Conservation (phyloP, 148 eudicot species). For the Dysphania ambrosioides region DNA sequence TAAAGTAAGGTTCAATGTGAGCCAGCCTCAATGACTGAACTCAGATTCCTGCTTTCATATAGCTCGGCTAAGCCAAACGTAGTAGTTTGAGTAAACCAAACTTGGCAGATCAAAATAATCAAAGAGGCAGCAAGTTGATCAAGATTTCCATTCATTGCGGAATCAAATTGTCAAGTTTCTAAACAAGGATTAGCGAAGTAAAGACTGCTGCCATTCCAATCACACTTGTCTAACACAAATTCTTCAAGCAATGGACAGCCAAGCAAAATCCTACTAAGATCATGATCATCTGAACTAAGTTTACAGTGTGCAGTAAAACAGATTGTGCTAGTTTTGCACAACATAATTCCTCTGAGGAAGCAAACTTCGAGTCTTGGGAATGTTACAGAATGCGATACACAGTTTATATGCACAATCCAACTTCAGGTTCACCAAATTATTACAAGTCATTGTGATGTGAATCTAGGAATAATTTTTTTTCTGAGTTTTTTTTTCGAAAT, state of each 20-base stretch:
- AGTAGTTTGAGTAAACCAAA: constrained; percentile 18
- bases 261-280: not conserved
- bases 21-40: constrained; percentile 14
- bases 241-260: constrained; percentile 27
- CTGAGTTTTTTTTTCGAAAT: too few species aligned
- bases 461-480: too few species aligned
- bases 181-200: constrained; percentile 13
- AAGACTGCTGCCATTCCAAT: constrained; percentile 12
- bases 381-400: not conserved
- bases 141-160: not conserved
- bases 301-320: not conserved
- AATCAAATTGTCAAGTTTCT: constrained; percentile 15
- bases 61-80: constrained; percentile 1
- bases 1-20: constrained; percentile 1
- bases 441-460: too few species aligned
- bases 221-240: constrained; percentile 15
- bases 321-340: not conserved
- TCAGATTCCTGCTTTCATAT: constrained; percentile 10
- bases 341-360: constrained; percentile 1
- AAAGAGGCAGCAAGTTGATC: not conserved
- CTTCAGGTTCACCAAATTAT: constrained; percentile 20
- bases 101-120: constrained; percentile 13
- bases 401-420: constrained; percentile 16
- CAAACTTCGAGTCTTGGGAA: constrained; percentile 24
- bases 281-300: not conserved